Conservation (phyloP, 352 stramenopile genomes). For the Globisporangium ultimum region DNA sequence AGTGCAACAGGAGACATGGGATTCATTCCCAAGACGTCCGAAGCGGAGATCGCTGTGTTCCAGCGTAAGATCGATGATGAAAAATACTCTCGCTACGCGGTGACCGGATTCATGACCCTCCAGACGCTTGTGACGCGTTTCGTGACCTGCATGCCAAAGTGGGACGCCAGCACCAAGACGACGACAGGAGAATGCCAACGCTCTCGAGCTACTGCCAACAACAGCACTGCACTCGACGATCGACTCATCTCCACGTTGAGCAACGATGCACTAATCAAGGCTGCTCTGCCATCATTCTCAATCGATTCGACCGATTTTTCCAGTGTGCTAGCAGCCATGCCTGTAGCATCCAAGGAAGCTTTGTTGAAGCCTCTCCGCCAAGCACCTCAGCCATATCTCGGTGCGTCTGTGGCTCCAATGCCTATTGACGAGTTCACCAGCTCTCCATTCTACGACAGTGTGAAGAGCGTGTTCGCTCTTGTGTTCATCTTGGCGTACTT, state of each 20-base stretch:
- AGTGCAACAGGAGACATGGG: too few relatives aligned
- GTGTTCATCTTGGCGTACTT: conserved; percentile 93
- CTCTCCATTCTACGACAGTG: conserved; percentile 66
- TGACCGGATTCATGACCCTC: too few relatives aligned
- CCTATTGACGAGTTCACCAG: too few relatives aligned
- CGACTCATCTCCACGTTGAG: conserved; percentile 34
- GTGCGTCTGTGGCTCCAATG: conserved; percentile 41
- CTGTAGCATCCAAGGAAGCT: conserved; percentile 24
- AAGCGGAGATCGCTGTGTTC: too few relatives aligned
- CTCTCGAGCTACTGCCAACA: conserved; percentile 21
- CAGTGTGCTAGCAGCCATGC: conserved; percentile 18
- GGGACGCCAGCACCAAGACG: too few relatives aligned
- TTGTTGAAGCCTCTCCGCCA: conserved; percentile 51
- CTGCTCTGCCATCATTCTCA: too few relatives aligned
- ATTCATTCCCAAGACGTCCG: too few relatives aligned
- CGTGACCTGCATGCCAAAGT: too few relatives aligned
- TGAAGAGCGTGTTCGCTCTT: conserved; percentile 75
- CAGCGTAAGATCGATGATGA: conserved; percentile 37
- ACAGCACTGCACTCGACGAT: conserved; percentile 26
- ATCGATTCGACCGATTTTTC: conserved; percentile 16
- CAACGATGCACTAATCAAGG: conserved; percentile 40
- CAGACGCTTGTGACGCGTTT: too few relatives aligned
- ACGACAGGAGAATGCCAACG: conserved; percentile 48
- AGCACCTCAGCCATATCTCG: conserved; percentile 53
- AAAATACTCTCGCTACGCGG: conserved; percentile 39